Evolutionary conservation across 2,329 filamentous ascomycete species (phyloP), one percentile per base, ranked within the genome.

Genomic region (Fusarium citri): DNA sequence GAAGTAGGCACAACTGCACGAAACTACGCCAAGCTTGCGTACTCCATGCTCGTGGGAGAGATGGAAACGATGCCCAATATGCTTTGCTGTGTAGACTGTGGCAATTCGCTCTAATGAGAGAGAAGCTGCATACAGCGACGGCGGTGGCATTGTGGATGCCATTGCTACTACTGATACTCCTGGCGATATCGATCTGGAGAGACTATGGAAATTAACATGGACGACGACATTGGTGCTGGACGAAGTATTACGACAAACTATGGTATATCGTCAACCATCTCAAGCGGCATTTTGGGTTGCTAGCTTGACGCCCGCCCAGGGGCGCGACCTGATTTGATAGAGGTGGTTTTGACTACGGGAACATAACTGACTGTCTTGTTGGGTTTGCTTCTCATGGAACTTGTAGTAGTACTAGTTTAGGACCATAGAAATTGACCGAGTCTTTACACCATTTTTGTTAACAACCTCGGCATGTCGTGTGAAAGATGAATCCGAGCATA

Each of bases 401-500:
- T 4, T 37, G 34, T 18, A 6, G 16, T n/a, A 10, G 34, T n/a
- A 37, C 10, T n/a, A n/a, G 34, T n/a, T 18, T 37, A n/a, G 34
- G 6, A 37, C 18, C 18, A n/a, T 37, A 4, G 3, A 37, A 37
- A 12, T n/a, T 37, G 18, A 37, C 5, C 18, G 10, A n/a, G 18
- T n/a, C 34, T 37, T 37, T 4, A 12, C 18, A n/a, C 4, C 1
- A 12, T 37, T 37, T n/a, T 0, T 2, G 18, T 7, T 4, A 7
- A 6, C 5, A n/a, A n/a, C 18, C 10, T n/a, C 7, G 18, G 6
- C 18, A 2, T 11, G 1, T 34, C 9, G 5, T 18, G 31, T 18
- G 8, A 10, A 34, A 34, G 4, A 10, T 9, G 8, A 16, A 16
- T 5, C 1, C 30, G 16, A 34, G 30, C 30, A 31, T 31, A 8